Percentiles rank a stretch among this genome's conserved stretches.
Conservation (phyloP, 1,139 yeast species). For the Meyerozyma athensensis region DNA sequence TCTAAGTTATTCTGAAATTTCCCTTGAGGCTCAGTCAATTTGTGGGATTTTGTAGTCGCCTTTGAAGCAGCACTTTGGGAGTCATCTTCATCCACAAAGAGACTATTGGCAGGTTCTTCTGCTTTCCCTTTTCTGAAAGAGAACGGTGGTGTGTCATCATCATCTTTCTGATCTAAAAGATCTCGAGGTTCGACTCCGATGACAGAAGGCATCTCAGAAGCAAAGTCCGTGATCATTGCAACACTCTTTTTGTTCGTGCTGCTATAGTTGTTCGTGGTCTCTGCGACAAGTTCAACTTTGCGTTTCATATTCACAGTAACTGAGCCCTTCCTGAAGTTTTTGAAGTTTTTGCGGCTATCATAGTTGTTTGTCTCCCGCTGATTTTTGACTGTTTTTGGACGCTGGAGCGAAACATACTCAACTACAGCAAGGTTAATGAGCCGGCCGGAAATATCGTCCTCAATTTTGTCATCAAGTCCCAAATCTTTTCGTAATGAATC, state of each 20-base stretch:
- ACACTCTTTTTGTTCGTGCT: not conserved
- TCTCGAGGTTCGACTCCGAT: not conserved
- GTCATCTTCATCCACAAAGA: constrained; percentile 20
- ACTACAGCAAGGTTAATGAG: constrained; percentile 29
- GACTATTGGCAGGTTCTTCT: constrained; percentile 3
- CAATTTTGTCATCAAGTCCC: constrained; percentile 18
- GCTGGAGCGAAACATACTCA: constrained; percentile 25
- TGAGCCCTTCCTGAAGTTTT: constrained; percentile 29
- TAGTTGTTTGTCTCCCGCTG: constrained; percentile 9
- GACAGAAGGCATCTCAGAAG: not conserved
- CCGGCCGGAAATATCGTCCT: constrained; percentile 6
- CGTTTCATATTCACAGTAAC: constrained; percentile 6
- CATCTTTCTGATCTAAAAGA: not conserved
- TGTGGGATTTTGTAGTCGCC: not conserved
- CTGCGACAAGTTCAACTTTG: not conserved
- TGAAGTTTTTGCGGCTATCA: constrained; percentile 32
- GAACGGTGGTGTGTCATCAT: constrained; percentile 4
- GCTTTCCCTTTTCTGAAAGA: not conserved
- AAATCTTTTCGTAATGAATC: constrained; percentile 24
- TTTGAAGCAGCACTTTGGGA: constrained; percentile 8
- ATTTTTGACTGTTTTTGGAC: constrained; percentile 7
- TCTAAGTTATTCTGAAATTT: not conserved
- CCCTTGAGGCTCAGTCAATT: not conserved
- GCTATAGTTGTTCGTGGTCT: not conserved
- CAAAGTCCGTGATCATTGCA: not conserved